Conservation (phyloP, 2,329 filamentous ascomycete genomes). For the Claviceps sp. region DNA sequence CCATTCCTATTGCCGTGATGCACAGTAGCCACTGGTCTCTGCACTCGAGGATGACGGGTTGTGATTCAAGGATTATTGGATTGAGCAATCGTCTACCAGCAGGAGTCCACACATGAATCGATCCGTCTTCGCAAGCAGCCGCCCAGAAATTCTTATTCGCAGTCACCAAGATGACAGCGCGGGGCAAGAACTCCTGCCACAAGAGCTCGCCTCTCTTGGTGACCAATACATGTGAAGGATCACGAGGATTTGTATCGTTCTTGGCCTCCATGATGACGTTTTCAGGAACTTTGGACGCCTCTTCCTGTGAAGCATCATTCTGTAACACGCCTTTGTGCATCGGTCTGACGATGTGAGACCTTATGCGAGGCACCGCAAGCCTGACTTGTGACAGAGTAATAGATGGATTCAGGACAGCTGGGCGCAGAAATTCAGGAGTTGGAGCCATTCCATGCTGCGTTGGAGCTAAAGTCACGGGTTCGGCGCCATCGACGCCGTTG, state of each 20-base stretch:
- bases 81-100: slow-evolving; percentile 78
- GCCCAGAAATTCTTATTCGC: slow-evolving; percentile 88
- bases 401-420: slow-evolving; percentile 72
- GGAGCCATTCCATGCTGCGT: slow-evolving; percentile 46
- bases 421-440: slow-evolving; percentile 74
- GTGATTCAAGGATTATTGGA: slow-evolving; percentile 75
- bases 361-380: slow-evolving; percentile 75
- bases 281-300: slow-evolving; percentile 49
- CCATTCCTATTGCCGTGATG: slow-evolving; percentile 77
- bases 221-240: slow-evolving; percentile 73
- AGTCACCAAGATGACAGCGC: slow-evolving; percentile 76
- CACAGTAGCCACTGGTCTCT: slow-evolving; percentile 81
- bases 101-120: slow-evolving; percentile 81
- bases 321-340: slow-evolving; percentile 53
- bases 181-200: slow-evolving; percentile 90
- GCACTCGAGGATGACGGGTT: slow-evolving; percentile 87
- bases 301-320: slow-evolving; percentile 39
- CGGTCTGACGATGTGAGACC: slow-evolving; percentile 69
- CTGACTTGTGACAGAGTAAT: slow-evolving; percentile 73
- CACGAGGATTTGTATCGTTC: slow-evolving; percentile 64
- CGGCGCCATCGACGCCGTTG: slow-evolving; percentile 64
- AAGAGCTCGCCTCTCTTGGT: slow-evolving; percentile 66
- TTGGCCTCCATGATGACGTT: slow-evolving; percentile 77
- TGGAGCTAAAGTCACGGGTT: slow-evolving; percentile 55
- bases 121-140: slow-evolving; percentile 85